These are phyloP conservation scores for Leonotis leonurus DNA, from an alignment of 257 asterid genomes.

Conservation along the genomic window DNA sequence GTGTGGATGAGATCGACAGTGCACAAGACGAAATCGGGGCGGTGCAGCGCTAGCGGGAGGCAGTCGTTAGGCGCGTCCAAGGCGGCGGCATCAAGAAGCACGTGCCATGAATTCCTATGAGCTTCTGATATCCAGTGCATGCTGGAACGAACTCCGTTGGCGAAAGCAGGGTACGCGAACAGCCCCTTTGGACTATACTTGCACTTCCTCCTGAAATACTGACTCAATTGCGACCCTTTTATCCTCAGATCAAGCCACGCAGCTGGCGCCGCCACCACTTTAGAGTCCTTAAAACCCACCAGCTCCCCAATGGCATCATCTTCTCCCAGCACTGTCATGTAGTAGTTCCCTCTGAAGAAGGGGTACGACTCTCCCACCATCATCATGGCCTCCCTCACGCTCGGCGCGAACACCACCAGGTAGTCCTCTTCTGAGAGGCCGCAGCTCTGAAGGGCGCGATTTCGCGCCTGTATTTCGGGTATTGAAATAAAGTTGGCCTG, in stretches of 20 bases:
- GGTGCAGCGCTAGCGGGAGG: conserved; percentile 48
- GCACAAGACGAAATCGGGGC: conserved; percentile 64
- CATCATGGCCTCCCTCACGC: conserved; percentile 44
- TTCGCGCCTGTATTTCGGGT: conserved; percentile 71
- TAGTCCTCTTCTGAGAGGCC: conserved; percentile 64
- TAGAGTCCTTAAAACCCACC: conserved; percentile 41
- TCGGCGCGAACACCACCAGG: conserved; percentile 33
- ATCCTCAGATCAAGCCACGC: conserved; percentile 80
- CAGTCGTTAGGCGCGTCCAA: conserved; percentile 42
- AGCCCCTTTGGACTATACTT: conserved; percentile 62
- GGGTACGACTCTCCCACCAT: conserved; percentile 76
- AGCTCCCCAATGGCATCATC: conserved; percentile 39
- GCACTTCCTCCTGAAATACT: conserved; percentile 62
- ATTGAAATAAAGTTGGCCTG: conserved; percentile 64
- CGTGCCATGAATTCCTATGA: conserved; percentile 68
- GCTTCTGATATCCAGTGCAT: conserved; percentile 93
- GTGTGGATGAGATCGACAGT: conserved; percentile 38
- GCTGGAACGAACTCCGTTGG: conserved; percentile 39
- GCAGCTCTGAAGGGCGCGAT: conserved; percentile 53
- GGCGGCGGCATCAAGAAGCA: conserved; percentile 53
- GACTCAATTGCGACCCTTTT: conserved; percentile 77
- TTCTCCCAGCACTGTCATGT: conserved; percentile 49
- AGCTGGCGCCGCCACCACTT: conserved; percentile 57
- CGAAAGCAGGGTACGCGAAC: conserved; percentile 49
- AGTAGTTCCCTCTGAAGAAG: conserved; percentile 66